Evolutionary conservation across 768 basidiomycete species (phyloP), one percentile per base, ranked within the genome.

Genomic region (Mrakia hoshinonis): DNA sequence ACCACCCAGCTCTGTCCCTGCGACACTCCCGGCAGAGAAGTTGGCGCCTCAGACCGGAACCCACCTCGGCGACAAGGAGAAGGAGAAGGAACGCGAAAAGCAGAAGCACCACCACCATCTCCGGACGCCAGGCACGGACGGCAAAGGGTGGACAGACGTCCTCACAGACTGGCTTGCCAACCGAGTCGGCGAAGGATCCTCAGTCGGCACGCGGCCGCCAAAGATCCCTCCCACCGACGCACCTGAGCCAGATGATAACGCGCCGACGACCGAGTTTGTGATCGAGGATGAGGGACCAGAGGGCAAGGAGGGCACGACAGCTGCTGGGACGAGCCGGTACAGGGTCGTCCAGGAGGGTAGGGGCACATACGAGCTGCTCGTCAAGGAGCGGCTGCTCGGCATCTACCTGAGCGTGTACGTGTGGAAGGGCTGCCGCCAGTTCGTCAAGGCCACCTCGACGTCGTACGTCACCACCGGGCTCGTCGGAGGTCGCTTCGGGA

Each of bases 361-460:
- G 29, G 72, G 72, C 11, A 26, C 72, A n/a, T 73, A 73, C 52
- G 60, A 73, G 62, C 38, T 73, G 31, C 46, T 68, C 7, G 66
- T 52, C 38, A 73, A 73, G 62, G 72, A 73, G 26, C 39, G 72
- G 24, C 34, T 73, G 38, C 60, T 73, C 29, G 72, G 72, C 1
- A 73, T 73, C 12, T 73, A 73, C 39, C 67, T 73, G 31, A 60
- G 66, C 36, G 72, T 73, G 11, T 73, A 68, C 46, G 67, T 73
- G 43, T 73, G 72, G 72, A 51, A 54, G n/a, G 72, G 72, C 2
- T 55, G 52, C 6, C n/a, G 38, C 10, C 60, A 68, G 13, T 43
- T 73, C 7, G 49, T 73, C n/a, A 58, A 64, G 49, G 61, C 39
- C n/a, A 73, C 72, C 1, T 73, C 72, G 31, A 64, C 66, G 13